phyloP scores from a whole-genome alignment of 2,329 filamentous ascomycete genomes.

The Colletotrichum sansevieriae region DNA sequence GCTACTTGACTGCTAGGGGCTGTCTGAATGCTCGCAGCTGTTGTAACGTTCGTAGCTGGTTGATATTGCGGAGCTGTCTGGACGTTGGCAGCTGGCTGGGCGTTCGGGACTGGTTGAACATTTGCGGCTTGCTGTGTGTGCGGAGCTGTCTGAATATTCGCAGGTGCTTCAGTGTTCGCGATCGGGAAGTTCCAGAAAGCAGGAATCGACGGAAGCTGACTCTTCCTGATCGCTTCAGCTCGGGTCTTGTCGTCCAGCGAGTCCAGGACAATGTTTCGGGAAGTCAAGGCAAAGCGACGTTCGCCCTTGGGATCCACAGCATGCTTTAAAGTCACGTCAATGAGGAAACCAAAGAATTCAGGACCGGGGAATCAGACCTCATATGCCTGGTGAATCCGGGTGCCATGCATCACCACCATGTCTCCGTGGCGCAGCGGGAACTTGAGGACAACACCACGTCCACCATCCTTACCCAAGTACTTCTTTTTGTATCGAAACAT shows the following conservation, averaged over 20 bases:
- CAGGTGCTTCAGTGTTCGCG: no score
- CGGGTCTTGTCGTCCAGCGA: conserved; percentile 51
- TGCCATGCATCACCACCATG: conserved; percentile 74
- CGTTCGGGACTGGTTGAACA: no score
- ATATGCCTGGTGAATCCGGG: conserved; percentile 68
- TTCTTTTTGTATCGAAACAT: conserved; percentile 66
- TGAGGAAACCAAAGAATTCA: neutral
- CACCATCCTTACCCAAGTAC: conserved; percentile 23
- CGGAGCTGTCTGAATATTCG: no score
- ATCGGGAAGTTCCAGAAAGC: conserved; percentile 20
- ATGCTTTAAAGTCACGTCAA: conserved; percentile 56
- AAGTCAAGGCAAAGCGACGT: conserved; percentile 69
- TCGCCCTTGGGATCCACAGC: conserved; percentile 63
- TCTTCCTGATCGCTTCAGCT: conserved; percentile 47
- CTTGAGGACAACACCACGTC: conserved; percentile 49
- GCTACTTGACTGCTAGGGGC: no score
- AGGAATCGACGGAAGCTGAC: conserved; percentile 48
- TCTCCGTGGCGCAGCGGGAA: conserved; percentile 71
- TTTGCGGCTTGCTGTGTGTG: no score
- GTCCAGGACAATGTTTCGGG: conserved; percentile 62
- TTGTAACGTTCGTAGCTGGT: no score
- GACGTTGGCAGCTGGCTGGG: no score
- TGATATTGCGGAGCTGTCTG: no score
- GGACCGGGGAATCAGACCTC: conserved; percentile 56
- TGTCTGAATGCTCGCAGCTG: no score